A percentile compares a stretch with the other conserved stretches of the same genome.
phyloP scores from a whole-genome alignment of 164 flowering plant genomes.

The Liquidambar formosana region DNA sequence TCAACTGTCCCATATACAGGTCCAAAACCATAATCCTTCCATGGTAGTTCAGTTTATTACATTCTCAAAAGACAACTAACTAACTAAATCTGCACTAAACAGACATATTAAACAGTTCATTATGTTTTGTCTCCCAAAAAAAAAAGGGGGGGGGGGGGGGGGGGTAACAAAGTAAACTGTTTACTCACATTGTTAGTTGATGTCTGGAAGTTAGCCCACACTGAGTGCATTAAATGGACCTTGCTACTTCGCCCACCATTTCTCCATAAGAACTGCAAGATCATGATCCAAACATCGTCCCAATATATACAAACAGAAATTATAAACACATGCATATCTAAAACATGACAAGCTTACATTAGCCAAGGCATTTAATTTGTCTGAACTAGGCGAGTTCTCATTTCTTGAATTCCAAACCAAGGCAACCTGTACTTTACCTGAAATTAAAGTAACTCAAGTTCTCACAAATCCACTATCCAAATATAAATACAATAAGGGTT shows the following conservation, averaged over 20 bases:
- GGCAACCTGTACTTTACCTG: slow-evolving; percentile 90
- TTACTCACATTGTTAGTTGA: slow-evolving; percentile 77
- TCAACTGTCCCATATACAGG: not conserved
- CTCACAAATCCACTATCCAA: too few relatives aligned
- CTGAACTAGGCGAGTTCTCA: slow-evolving; percentile 66
- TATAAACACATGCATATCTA: not conserved
- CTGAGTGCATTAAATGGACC: slow-evolving; percentile 73
- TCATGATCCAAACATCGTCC: slow-evolving; percentile 4
- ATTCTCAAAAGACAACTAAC: not conserved
- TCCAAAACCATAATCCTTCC: not conserved
- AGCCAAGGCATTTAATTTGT: slow-evolving; percentile 68
- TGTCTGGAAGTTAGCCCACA: slow-evolving; percentile 97
- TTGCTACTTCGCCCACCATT: slow-evolving; percentile 70
- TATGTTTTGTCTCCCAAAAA: not conserved
- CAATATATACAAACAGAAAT: not conserved
- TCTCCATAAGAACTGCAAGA: slow-evolving; percentile 78
- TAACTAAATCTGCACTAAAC: not conserved
- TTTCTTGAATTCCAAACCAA: slow-evolving; percentile 95
- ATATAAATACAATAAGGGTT: too few relatives aligned
- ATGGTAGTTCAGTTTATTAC: not conserved
- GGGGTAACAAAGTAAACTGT: not conserved
- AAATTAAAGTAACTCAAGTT: slow-evolving; percentile 4
- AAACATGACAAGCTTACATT: slow-evolving; percentile 42
- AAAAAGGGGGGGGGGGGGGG: too few relatives aligned
- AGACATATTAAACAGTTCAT: not conserved